phyloP scores from a whole-genome alignment of 2,329 filamentous ascomycete species.

The Beauveria caledonica region DNA sequence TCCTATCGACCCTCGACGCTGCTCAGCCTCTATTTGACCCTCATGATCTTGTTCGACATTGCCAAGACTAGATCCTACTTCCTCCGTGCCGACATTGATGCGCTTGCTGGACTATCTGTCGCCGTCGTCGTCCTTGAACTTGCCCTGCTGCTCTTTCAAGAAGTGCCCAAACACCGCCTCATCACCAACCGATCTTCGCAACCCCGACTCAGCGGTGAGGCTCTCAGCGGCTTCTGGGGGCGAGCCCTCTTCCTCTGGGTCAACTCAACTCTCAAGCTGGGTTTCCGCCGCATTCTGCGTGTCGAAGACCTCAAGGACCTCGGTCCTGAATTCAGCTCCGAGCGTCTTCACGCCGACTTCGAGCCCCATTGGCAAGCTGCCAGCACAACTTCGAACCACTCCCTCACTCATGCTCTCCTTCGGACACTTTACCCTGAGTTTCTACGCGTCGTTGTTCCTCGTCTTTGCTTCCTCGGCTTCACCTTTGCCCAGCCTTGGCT shows the following conservation, averaged over 20 bases:
- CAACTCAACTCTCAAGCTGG: conserved; percentile 7
- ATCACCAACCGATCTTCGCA: neutral
- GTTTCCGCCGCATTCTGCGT: conserved; percentile 5
- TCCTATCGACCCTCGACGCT: conserved; percentile 25
- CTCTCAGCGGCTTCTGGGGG: conserved; percentile 17
- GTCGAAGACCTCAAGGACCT: conserved; percentile 8
- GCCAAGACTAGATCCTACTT: conserved; percentile 26
- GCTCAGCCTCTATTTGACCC: conserved; percentile 24
- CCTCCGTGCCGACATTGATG: conserved; percentile 19
- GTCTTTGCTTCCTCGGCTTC: conserved; percentile 7
- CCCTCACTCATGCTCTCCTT: neutral
- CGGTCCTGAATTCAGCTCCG: conserved; percentile 8
- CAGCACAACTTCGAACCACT: conserved; percentile 5
- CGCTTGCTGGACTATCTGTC: conserved; percentile 21
- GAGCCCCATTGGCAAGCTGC: conserved; percentile 4
- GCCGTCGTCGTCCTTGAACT: conserved; percentile 21
- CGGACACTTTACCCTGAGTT: conserved; percentile 7
- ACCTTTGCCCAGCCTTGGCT: conserved; percentile 9
- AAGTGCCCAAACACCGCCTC: conserved; percentile 20
- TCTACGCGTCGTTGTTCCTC: neutral
- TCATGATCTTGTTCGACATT: conserved; percentile 26
- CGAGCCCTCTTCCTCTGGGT: conserved; percentile 10
- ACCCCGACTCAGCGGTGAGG: conserved; percentile 15
- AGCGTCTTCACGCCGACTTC: neutral
- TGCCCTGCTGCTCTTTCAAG: conserved; percentile 24